A percentile compares a stretch with the other conserved stretches of the same genome.
phyloP scores from a whole-genome alignment of 2,329 filamentous ascomycete genomes.

The Juglanconis sp. region DNA sequence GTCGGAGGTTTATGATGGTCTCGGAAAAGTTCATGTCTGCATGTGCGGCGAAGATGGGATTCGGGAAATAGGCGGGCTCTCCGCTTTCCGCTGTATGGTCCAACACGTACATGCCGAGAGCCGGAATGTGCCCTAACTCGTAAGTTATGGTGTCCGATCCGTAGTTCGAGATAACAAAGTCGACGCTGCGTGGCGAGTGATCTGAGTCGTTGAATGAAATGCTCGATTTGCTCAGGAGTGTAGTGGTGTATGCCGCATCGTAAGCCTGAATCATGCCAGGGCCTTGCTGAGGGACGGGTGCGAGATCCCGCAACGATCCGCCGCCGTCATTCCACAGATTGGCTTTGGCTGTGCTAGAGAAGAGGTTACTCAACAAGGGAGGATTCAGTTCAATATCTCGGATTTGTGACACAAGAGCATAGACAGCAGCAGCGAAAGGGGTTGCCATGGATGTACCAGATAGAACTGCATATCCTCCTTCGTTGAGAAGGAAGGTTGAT shows the following conservation, averaged over 20 bases:
- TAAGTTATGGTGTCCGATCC: constrained; percentile 34
- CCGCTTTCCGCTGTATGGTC: background rate
- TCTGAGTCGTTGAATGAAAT: constrained; percentile 44
- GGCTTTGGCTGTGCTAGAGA: constrained; percentile 23
- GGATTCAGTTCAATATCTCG: constrained; percentile 4
- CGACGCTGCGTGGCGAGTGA: constrained; percentile 28
- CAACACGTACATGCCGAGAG: constrained; percentile 36
- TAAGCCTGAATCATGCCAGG: constrained; percentile 40
- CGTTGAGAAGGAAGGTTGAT: constrained; percentile 50
- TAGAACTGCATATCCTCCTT: constrained; percentile 48
- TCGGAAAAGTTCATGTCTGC: constrained; percentile 21
- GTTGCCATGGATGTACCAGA: constrained; percentile 61
- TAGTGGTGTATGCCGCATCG: constrained; percentile 36
- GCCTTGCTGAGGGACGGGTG: constrained; percentile 40
- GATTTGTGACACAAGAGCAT: constrained; percentile 11
- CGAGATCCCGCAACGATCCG: constrained; percentile 14
- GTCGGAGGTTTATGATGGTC: constrained; percentile 26
- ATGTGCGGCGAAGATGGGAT: constrained; percentile 8
- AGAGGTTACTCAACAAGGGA: background rate
- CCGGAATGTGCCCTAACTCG: constrained; percentile 32
- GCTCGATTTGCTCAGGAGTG: constrained; percentile 32
- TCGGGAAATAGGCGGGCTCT: constrained; percentile 1
- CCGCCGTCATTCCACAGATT: constrained; percentile 30
- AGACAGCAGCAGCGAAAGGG: constrained; percentile 36
- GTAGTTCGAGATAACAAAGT: constrained; percentile 38